Evolutionary conservation across 2,329 filamentous ascomycete genomes (phyloP).

Genomic region (Colletotrichum endophyticum): DNA sequence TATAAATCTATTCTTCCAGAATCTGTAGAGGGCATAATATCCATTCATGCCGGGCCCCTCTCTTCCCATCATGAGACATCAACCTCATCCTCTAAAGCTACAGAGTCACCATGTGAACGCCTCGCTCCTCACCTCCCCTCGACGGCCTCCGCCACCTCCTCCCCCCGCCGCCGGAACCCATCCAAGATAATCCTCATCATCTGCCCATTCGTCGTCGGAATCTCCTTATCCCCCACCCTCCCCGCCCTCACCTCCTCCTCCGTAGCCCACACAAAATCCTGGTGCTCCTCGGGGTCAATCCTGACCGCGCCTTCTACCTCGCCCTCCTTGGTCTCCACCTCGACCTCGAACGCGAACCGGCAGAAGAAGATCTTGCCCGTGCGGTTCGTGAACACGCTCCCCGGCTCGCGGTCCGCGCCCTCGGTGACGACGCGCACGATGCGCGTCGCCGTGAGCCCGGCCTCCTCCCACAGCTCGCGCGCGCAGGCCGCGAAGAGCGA

Average conservation of each 20-base stretch:
- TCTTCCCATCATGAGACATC: neutral
- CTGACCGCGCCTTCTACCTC: constrained; percentile 27
- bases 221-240: constrained; percentile 28
- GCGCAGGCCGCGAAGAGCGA: constrained; percentile 47
- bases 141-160: neutral
- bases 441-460: constrained; percentile 38
- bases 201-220: constrained; percentile 31
- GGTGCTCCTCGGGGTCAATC: constrained; percentile 46
- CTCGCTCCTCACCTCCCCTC: neutral
- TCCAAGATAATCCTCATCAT: constrained; percentile 32
- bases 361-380: constrained; percentile 32
- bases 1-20: neutral
- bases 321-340: constrained; percentile 23
- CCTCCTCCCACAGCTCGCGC: constrained; percentile 54
- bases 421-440: constrained; percentile 33
- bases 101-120: neutral
- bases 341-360: constrained; percentile 40
- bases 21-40: neutral
- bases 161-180: constrained; percentile 31
- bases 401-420: constrained; percentile 23
- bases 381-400: constrained; percentile 37
- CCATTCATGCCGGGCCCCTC: neutral
- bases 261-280: constrained; percentile 42
- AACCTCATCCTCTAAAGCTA: neutral
- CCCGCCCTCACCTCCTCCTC: constrained; percentile 39